Base-by-base conservation (phyloP, 257 asterid species). In the Scutellaria galericulata region DNA sequence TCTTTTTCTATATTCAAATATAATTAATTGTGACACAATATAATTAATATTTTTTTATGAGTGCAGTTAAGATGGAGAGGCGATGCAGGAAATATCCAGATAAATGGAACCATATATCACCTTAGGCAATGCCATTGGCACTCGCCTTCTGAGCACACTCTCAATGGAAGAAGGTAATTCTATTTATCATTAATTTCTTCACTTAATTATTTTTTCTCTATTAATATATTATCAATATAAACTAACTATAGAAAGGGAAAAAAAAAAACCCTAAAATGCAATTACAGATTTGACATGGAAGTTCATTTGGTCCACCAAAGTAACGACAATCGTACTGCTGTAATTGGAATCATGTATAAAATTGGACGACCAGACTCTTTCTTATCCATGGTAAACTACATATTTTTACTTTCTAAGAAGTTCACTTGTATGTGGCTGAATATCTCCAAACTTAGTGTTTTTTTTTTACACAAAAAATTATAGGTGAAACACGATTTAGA, bases 101-200 rank as follows among this genome's bases (percentile, higher is more conserved):
- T 92, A 10, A 84, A 92, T 41, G 96, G 87, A 55, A 85, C 82
- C 15, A 41, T 7, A n/a, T 89, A 78, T 75, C 77, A 67, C 59
- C 90, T 90, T 13, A 75, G 68, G 31, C 97, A 89, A 63, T 67
- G 60, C 62, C 98, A 93, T 50, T 93, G 98, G 97, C 96, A 90
- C 74, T 79, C 95, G 2, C 97, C 96, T 63, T 87, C 97, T 7
- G 97, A 93, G 51, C 98, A 90, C 82, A 80, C 90, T 14, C 62
- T 89, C 46, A 74, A 90, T 48, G 96, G 96, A 7, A 84, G 62
- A 72, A 87, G 89, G 95, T 90, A 15, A 24, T 24, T 24, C 27
- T 1, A 44, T 8, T 44, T 8, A 44, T 1, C 18, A 15, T 15
- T 41, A 18, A 9, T 45, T 64, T 14, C 9, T 64, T 10, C 11